Evolutionary conservation across 176 grass and related monocot genomes (phyloP), one percentile per base, ranked within the genome.

Genomic region (Microstegium vimineum): DNA sequence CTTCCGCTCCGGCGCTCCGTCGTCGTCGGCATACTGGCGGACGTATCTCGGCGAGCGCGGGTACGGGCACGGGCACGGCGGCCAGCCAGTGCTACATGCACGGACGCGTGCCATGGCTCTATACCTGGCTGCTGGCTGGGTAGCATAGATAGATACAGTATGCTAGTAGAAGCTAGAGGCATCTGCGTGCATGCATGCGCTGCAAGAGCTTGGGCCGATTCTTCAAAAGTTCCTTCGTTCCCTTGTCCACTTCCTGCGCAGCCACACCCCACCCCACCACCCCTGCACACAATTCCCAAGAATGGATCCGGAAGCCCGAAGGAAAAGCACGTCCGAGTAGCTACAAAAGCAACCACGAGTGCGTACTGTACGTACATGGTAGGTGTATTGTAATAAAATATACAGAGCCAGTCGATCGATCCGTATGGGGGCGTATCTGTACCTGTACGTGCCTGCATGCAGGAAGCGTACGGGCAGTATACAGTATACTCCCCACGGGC

Each of bases 241-340:
- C 73, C 9, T 83, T 86, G 88, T 90, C 88, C 74, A 30, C 49
- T 69, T 86, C 83, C 35, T 73, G 73, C 60, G 70, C 40, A 25
- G 18, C 18, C 35, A n/a, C n/a, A n/a, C n/a, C n/a, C n/a, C n/a
- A n/a, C n/a, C n/a, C n/a, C n/a, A 25, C 38, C 5, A 22, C 56
- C 8, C 6, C 57, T 3, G 59, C 60, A 0, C 74, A 56, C 69
- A 62, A 62, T 69, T 74, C 84, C 84, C 84, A 35, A 90, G 84
- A 63, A 54, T n/a, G 72, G 84, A 90, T 86, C 84, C 74, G 83
- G 68, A 90, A 83, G 66, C 84, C 74, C 79, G 68, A 90, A 83
- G 66, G 83, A 26, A 82, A 49, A 51, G 27, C 63, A 41, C 51
- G 12, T 16, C 13, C 6, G 18, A 43, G 59, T 62, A 62, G 12